Base-by-base conservation (phyloP, 805 yeast species). In the Candida chauliodis region DNA sequence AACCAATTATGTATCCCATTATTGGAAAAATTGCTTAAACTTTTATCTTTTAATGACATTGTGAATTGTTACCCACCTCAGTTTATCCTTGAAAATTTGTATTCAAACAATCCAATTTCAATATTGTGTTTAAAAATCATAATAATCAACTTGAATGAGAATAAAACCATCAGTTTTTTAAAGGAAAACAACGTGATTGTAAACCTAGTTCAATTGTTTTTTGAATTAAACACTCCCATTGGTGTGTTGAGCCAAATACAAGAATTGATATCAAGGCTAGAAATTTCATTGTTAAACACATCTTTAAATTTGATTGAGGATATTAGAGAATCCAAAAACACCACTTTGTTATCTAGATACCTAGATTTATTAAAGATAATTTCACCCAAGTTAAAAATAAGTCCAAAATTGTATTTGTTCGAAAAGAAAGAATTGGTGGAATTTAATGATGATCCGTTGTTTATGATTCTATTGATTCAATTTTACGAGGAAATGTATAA, bases 371-470 rank as follows among this genome's bases (percentile, higher is more conserved):
- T 48, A 8, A 30, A 44, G 10, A 22, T 50, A 2, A 15, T 56
- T 3, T 33, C 47, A 11, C 51, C 53, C 6, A 19, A 40, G 16
- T 17, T 9, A 32, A 8, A 6, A 23, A 25, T 38, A n/a, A 39
- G 35, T 23, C 23, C 41, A 7, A 15, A 18, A 10, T 37, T 35
- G 10, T 49, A 48, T 30, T 19, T 13, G 9, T 50, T 45, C 30
- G 20, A 47, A 13, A 37, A 27, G 14, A 31, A 30, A 4, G 55
- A 50, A 16, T 36, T 59, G n/a, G 33, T 42, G 11, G 42, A 36
- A 8, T 35, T 36, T 28, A 39, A 46, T 2, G 53, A 53, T 24
- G 66, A 61, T 38, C 55, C 57, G 1, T 49, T 63, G 26, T 52
- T 51, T 28, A 49, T 46, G n/a, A 45, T 55, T 7, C 41, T 58